Evolutionary conservation across 2,329 filamentous ascomycete species (phyloP), one percentile per base, ranked within the genome.

Genomic region (Colletotrichum cuscutae): DNA sequence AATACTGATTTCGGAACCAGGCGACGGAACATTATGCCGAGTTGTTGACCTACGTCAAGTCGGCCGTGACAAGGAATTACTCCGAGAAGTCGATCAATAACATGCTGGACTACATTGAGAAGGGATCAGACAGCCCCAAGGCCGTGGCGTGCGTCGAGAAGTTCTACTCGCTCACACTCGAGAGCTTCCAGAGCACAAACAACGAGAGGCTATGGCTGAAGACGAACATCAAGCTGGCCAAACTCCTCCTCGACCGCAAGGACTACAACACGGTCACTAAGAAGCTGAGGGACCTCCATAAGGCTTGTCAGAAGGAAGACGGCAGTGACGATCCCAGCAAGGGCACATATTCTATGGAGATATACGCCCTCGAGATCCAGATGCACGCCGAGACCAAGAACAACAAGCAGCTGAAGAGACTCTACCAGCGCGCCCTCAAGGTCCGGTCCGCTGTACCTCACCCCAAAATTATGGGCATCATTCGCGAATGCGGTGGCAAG

Each of bases 31-130:
- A 99, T 83, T 99, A 97, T 84, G 92, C 91, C 76, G 95, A 98
- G 84, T 94, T 99, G 35, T 91, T 99, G 76, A 98, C 95, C 59
- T 99, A 98, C 79, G 95, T 98, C 85, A 98, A 97, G 83, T 97
- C 94, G 3, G 96, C 96, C 8, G 96, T 99, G 59, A 98, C 97
- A 53, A 92, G 97, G 75, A 99, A 98, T 84, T 98, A 98, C 84
- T 98, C 97, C 1, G 97, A 99, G 83, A 98, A 98, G 82, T 98
- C 96, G 13, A 98, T 99, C 86, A 98, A 98, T 85, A 98, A 98
- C 82, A 98, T 99, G 92, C 91, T 99, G 59, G 97, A 98, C 84
- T 97, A 93, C 81, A 97, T 99, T 76, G 96, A 98, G 83, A 98
- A 98, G 84, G 94, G 91, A n/a, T 88, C 91, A 13, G 89, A 92